phyloP scores from a whole-genome alignment of 495 filamentous ascomycete species.

The Pyronema omphalodes region DNA sequence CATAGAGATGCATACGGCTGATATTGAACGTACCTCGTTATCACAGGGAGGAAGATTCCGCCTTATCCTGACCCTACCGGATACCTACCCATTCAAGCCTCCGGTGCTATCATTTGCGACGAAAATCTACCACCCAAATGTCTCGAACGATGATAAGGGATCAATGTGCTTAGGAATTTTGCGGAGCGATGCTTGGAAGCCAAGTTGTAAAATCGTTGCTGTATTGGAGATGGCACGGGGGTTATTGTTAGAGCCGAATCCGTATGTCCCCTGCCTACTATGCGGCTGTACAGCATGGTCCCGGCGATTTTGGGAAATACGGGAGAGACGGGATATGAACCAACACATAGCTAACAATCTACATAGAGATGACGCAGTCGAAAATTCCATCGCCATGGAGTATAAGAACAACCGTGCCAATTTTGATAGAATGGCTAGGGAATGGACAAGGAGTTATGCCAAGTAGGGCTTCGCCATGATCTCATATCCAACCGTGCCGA shows the following conservation, averaged over 20 bases:
- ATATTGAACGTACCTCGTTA: too few relatives aligned
- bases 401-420: conserved; percentile 51
- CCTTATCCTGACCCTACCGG: conserved; percentile 55
- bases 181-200: conserved; percentile 87
- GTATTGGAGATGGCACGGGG: conserved; percentile 66
- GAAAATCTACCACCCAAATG: conserved; percentile 96
- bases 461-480: conserved; percentile 17
- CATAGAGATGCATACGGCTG: too few relatives aligned
- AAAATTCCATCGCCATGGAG: conserved; percentile 70
- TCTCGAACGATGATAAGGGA: conserved; percentile 83
- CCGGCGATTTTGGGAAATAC: not conserved
- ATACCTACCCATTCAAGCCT: conserved; percentile 88
- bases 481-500: not conserved
- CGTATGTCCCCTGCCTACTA: conserved; percentile 26
- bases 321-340: too few relatives aligned
- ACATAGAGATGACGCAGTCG: conserved; percentile 64
- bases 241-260: conserved; percentile 70
- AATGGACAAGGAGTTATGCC: conserved; percentile 71
- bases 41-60: conserved; percentile 58
- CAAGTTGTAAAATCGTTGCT: conserved; percentile 51
- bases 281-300: not conserved
- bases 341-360: not conserved
- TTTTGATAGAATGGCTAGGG: conserved; percentile 67
- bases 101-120: conserved; percentile 74
- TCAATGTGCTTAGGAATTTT: conserved; percentile 84